These are phyloP conservation scores for Camellia granthamiana DNA, from an alignment of 148 eudicot species.

Conservation along the genomic window DNA sequence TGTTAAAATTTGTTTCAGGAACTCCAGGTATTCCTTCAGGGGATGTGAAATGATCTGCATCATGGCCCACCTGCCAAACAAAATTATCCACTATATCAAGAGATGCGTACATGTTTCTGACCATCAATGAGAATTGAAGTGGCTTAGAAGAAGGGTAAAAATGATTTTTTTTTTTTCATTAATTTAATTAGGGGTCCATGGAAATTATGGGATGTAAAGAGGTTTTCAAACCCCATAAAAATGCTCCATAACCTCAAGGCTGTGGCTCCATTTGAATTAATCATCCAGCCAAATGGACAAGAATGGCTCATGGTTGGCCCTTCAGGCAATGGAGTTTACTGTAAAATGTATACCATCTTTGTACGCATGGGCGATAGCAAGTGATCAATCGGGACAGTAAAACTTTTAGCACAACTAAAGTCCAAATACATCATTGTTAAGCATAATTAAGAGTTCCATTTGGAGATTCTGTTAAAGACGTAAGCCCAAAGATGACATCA, in stretches of 20 bases:
- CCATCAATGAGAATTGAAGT: background rate
- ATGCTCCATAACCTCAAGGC: no score
- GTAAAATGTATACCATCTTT: background rate
- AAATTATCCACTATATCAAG: constrained; percentile 6
- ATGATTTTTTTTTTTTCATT: background rate
- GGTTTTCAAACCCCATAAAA: no score
- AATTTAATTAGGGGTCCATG: background rate
- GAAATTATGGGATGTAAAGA: no score
- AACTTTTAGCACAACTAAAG: background rate
- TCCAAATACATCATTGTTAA: background rate
- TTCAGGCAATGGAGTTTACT: background rate
- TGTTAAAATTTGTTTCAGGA: constrained; percentile 91
- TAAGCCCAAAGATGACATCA: background rate
- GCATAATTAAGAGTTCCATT: background rate
- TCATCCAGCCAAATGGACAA: background rate
- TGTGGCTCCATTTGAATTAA: background rate
- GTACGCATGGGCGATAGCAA: background rate
- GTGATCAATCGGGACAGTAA: background rate
- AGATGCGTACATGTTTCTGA: constrained; percentile 1
- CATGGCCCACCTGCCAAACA: constrained; percentile 73
- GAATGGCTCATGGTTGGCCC: background rate
- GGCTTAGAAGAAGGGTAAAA: background rate
- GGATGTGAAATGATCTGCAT: constrained; percentile 80
- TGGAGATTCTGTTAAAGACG: background rate
- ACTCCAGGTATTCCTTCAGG: constrained; percentile 98